Evolutionary conservation across 805 yeast genomes (phyloP).

Genomic region (Starmerella apicola): DNA sequence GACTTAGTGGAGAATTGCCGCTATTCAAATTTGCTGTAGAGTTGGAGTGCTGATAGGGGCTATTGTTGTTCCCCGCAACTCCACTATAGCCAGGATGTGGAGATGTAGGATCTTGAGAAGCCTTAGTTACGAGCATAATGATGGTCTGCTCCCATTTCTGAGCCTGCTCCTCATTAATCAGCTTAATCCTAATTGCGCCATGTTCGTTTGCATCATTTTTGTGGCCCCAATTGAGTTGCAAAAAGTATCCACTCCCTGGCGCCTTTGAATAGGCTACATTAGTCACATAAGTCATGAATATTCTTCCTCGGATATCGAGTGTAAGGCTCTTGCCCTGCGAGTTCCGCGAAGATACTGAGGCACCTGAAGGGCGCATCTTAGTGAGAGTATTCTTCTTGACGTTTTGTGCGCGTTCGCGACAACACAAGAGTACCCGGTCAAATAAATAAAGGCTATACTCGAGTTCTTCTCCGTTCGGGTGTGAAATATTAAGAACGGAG

Average conservation of each 20-base stretch:
- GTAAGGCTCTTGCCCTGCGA: constrained; percentile 21
- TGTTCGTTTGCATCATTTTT: constrained; percentile 61
- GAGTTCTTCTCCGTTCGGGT: constrained; percentile 57
- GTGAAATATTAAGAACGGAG: constrained; percentile 25
- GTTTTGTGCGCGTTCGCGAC: constrained; percentile 41
- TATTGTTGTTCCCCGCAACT: too few relatives aligned
- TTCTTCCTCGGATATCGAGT: constrained; percentile 65
- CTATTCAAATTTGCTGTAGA: neutral
- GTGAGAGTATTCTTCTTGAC: constrained; percentile 40
- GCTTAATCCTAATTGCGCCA: constrained; percentile 72
- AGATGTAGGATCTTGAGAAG: too few relatives aligned
- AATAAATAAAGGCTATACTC: constrained; percentile 85
- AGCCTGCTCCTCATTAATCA: constrained; percentile 70
- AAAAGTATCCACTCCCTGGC: constrained; percentile 22
- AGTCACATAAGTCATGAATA: constrained; percentile 57
- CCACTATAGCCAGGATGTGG: too few relatives aligned
- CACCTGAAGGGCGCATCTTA: constrained; percentile 35
- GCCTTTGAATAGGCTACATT: constrained; percentile 29
- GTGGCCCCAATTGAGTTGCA: constrained; percentile 27
- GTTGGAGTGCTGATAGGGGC: neutral
- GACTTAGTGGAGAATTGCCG: constrained; percentile 1
- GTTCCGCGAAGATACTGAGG: constrained; percentile 9
- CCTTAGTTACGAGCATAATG: constrained; percentile 8
- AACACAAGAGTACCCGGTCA: constrained; percentile 54
- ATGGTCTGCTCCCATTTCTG: constrained; percentile 57